Conservation (phyloP, 441 rosid species). For the Mallotus japonicus region DNA sequence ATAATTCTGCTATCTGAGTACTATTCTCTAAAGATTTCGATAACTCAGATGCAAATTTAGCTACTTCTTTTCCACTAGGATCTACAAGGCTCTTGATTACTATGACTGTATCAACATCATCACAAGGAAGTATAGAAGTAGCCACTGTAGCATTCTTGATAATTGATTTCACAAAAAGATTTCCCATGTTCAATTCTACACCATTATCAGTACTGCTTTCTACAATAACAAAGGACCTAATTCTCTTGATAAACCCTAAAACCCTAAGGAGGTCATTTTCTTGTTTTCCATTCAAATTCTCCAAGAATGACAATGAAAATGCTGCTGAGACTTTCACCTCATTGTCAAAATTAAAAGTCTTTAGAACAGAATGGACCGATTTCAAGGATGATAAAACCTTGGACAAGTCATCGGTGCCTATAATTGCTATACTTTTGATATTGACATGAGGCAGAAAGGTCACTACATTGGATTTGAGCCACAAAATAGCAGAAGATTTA, state of each 20-base stretch:
- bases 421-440: slow-evolving; percentile 34
- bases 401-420: slow-evolving; percentile 24
- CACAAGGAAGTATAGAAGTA: slow-evolving; percentile 27
- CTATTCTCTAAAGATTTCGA: slow-evolving; percentile 24
- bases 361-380: slow-evolving; percentile 34
- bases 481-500: slow-evolving; percentile 33
- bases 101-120: slow-evolving; percentile 31
- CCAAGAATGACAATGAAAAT: slow-evolving; percentile 38
- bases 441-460: slow-evolving; percentile 28
- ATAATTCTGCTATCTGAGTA: slow-evolving; percentile 24
- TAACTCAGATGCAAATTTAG: slow-evolving; percentile 25
- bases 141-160: slow-evolving; percentile 25
- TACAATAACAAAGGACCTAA: slow-evolving; percentile 30
- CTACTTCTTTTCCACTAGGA: slow-evolving; percentile 29
- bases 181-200: slow-evolving; percentile 24
- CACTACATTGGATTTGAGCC: slow-evolving; percentile 35
- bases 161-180: slow-evolving; percentile 29
- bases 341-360: slow-evolving; percentile 14
- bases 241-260: slow-evolving; percentile 32
- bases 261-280: slow-evolving; percentile 27
- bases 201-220: slow-evolving; percentile 26
- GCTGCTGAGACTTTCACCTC: slow-evolving; percentile 38
- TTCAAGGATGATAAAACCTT: slow-evolving; percentile 35
- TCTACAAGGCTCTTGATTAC: slow-evolving; percentile 24
- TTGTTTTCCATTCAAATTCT: slow-evolving; percentile 31